Evolutionary conservation across 371 early-diverging fungal genomes (phyloP), one percentile per base, ranked within the genome.

Genomic region (Dichotomocladium elegans): DNA sequence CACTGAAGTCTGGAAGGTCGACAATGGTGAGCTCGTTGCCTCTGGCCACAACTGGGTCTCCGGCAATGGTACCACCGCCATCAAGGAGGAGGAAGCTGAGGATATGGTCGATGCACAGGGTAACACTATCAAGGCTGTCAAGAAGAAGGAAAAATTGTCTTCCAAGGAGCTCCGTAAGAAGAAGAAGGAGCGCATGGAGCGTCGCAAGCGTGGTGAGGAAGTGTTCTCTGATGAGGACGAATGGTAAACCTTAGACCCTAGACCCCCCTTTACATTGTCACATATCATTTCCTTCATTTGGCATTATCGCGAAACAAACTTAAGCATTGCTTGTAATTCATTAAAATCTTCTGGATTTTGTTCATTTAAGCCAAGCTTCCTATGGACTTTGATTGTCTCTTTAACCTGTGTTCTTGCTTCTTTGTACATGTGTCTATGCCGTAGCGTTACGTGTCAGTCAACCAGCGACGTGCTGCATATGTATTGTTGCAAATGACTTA

Each of bases 1-100:
- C 68, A 69, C 68, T 28, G 88, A 87, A 75, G 81, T 84, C 47
- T 90, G 86, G 84, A 78, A 82, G 59, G 86, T 92, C 55, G 88
- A 92, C 37, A 75, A 66, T 22, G 89, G 91, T 60, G 63, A 72
- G 41, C 72, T 83, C 41, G 61, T 64, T 63, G 63, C 74, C 29
- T 77, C 74, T 40, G 74, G 74, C 35, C 74, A 77, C 66, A 77
- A 77, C 65, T 74, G 74, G 78, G 78, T 74, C 46, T 55, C 68
- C 31, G 74, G 74, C 60, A 68, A 72, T 41, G 74, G 72, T 62
- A 53, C 64, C 21, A 67, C 74, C 10, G 55, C 12, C 9, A 47
- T 74, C 34, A 61, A 59, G 40, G 74, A 77, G 44, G 51, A 68
- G 47, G 74, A 70, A 12, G 54, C 46, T 7, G 78, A 72, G 34